Base-by-base conservation (phyloP, 129 eudicot genomes). In the Lonicera japonica region DNA sequence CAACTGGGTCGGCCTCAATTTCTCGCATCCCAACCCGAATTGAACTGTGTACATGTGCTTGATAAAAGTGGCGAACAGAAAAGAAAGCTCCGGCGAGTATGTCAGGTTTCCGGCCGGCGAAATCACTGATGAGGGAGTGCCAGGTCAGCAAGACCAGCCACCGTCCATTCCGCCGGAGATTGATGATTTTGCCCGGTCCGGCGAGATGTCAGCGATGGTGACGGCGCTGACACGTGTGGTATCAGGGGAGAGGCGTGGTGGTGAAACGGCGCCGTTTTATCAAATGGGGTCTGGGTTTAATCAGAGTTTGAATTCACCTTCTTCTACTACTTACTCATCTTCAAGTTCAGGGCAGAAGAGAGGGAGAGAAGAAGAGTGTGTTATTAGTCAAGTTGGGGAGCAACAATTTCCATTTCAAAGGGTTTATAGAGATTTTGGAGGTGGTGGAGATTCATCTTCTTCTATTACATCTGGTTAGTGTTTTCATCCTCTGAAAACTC, bases 181-280 rank as follows among this genome's bases (percentile, higher is more conserved):
- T 40, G 24, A 73, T 0, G 81, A 73, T 61, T 80, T 63, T 29
- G 59, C 67, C 60, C 73, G 58, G 74, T 61, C 83, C 0, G 56
- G 86, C n/a, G 96, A 88, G 76, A 79, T 82, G 67, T 88, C 96
- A 0, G 89, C 80, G 25, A 88, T 88, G 96, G 94, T 88, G 51
- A 71, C 70, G 20, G 94, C 96, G 43, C 68, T 88, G 68, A 79
- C 92, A n/a, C 89, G 75, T 63, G 96, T 88, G 53, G 94, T 84
- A 0, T 81, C 96, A 0, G 89, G 82, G 0, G 77, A 47, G 15
- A 56, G 68, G 20, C 38, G 54, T 21, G 66, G 70, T 24, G 23
- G 23, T 20, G 64, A 59, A 16, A 39, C 62, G n/a, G 36, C 56
- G 16, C 21, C 66, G 0, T 29, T 61, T 22, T 62, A 74, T 76